Conservation (phyloP, 495 filamentous ascomycete genomes). For the Penicillium desertorum region DNA sequence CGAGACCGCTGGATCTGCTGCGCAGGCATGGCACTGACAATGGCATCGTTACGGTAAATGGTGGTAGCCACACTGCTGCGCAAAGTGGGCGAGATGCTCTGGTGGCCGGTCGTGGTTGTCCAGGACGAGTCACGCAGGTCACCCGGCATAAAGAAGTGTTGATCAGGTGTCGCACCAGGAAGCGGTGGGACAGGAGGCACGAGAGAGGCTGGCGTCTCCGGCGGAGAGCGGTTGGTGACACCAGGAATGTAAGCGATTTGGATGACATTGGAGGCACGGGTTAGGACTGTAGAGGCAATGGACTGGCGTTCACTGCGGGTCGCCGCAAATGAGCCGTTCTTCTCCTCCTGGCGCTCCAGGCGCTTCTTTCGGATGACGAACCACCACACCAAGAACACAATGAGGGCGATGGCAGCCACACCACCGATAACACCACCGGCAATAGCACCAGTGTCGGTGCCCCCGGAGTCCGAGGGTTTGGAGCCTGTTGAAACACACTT, state of each 20-base stretch:
- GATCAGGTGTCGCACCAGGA: conserved; percentile 71
- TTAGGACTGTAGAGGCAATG: conserved; percentile 92
- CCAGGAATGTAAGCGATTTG: conserved; percentile 99
- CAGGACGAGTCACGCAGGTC: conserved; percentile 87
- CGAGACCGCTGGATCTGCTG: conserved; percentile 81
- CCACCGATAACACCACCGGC: conserved; percentile 83
- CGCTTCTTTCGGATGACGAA: conserved; percentile 82
- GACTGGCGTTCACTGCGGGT: conserved; percentile 81
- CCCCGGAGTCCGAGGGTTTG: conserved; percentile 26
- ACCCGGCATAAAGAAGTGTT: conserved; percentile 91
- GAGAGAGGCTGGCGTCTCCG: conserved; percentile 76
- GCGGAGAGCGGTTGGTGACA: conserved; percentile 87
- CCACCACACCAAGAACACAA: conserved; percentile 81
- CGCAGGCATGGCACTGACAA: conserved; percentile 75
- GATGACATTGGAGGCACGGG: conserved; percentile 95
- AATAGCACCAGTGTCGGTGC: conserved; percentile 74
- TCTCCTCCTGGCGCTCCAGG: conserved; percentile 55
- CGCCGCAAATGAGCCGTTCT: conserved; percentile 58
- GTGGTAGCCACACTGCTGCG: conserved; percentile 87
- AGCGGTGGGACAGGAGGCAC: conserved; percentile 92
- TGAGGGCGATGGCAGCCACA: conserved; percentile 61
- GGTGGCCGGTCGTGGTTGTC: conserved; percentile 65
- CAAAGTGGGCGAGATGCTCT: conserved; percentile 60
- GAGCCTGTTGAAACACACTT: conserved; percentile 51
- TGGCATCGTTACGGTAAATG: conserved; percentile 83